A percentile compares a stretch with the other conserved stretches of the same genome.
phyloP scores from a whole-genome alignment of 768 basidiomycete genomes.

The Amylocystis lapponica region DNA sequence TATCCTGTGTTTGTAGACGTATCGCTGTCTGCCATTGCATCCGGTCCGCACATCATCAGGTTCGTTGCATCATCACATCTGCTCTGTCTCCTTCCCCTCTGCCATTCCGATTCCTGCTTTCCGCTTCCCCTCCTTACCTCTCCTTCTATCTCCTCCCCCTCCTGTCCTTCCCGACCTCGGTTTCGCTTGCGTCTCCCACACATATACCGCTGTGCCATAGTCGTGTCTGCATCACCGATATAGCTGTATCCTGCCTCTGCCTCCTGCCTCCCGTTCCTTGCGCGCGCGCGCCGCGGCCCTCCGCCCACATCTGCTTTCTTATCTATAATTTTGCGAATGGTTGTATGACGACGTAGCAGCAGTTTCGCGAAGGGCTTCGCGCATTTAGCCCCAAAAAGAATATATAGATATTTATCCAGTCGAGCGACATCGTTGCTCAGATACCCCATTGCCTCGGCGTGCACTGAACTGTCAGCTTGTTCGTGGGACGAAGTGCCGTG shows the following conservation, averaged over 20 bases:
- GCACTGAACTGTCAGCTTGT: no score
- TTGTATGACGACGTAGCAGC: conserved; percentile 6
- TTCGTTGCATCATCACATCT: conserved; percentile 13
- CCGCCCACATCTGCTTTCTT: conserved; percentile 6
- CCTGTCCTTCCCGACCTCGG: conserved; percentile 6
- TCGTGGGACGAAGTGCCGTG: no score
- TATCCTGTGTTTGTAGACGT: conserved; percentile 6
- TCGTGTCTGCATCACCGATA: no score
- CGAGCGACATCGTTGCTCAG: no score
- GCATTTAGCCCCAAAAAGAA: conserved; percentile 39
- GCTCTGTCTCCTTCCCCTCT: conserved; percentile 8
- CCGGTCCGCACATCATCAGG: conserved; percentile 5
- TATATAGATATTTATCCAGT: conserved; percentile 23
- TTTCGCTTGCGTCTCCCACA: neutral
- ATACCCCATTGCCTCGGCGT: no score
- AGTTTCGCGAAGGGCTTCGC: conserved; percentile 46
- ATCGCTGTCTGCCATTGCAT: no score
- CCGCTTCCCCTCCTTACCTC: conserved; percentile 1
- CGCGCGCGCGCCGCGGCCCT: conserved; percentile 15
- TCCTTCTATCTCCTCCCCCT: conserved; percentile 6
- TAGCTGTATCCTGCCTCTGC: conserved; percentile 11
- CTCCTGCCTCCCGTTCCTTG: conserved; percentile 12
- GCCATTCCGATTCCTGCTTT: conserved; percentile 1
- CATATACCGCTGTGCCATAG: no score
- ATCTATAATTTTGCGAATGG: conserved; percentile 5